These are phyloP conservation scores for Starmerella davenportii DNA, from an alignment of 805 yeast genomes.

Conservation along the genomic window DNA sequence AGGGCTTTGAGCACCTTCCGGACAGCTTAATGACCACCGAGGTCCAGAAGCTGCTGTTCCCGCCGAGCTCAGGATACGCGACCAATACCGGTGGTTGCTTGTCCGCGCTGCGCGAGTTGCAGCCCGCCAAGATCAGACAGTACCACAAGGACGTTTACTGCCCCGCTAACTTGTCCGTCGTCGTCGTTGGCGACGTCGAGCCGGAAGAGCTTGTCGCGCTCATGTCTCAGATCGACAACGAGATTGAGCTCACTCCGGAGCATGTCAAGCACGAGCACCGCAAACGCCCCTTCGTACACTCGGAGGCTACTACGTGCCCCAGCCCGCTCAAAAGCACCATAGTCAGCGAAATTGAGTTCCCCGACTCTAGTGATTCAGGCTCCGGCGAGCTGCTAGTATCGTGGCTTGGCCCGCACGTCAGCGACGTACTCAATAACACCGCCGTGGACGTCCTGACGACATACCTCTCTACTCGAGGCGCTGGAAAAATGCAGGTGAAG, in stretches of 20 bases:
- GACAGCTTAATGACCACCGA: conserved; percentile 35
- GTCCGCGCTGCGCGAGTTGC: conserved; percentile 51
- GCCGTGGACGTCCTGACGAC: conserved; percentile 57
- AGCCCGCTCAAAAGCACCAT: conserved; percentile 27
- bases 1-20: conserved; percentile 67
- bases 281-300: conserved; percentile 64
- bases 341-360: conserved; percentile 48
- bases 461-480: conserved; percentile 60
- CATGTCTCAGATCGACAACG: conserved; percentile 42
- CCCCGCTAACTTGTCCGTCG: conserved; percentile 67
- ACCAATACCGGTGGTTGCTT: conserved; percentile 90
- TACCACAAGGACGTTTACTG: conserved; percentile 60
- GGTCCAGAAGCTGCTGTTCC: conserved; percentile 21
- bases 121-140: conserved; percentile 53
- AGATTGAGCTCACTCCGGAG: conserved; percentile 26
- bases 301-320: conserved; percentile 23
- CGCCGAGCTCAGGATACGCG: conserved; percentile 58
- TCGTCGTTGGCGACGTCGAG: conserved; percentile 73
- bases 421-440: conserved; percentile 34
- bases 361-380: conserved; percentile 64
- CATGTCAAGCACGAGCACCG: conserved; percentile 14
- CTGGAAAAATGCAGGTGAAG: conserved; percentile 51
- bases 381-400: conserved; percentile 56
- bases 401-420: conserved; percentile 65
- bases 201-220: conserved; percentile 47